These are phyloP conservation scores for Fusarium clavum DNA, from an alignment of 2,329 filamentous ascomycete species.

Conservation along the genomic window DNA sequence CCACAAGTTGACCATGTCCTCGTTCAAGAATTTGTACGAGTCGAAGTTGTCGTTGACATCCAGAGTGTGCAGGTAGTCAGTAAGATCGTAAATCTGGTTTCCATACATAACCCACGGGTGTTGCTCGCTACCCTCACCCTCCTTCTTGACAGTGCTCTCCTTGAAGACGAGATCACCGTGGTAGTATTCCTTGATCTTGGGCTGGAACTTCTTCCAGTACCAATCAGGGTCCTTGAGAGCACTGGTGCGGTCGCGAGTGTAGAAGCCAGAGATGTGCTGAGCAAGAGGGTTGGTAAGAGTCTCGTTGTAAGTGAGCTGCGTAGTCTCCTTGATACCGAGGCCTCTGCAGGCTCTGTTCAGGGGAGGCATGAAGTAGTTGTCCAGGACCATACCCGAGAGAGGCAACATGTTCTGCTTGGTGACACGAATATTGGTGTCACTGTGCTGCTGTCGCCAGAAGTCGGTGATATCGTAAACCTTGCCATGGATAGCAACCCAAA, in stretches of 20 bases:
- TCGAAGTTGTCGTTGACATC: slow-evolving; percentile 65
- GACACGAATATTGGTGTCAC: slow-evolving; percentile 74
- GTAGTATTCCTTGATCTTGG: slow-evolving; percentile 85
- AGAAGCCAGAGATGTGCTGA: slow-evolving; percentile 76
- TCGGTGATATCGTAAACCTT: slow-evolving; percentile 92
- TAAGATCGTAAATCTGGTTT: slow-evolving; percentile 85
- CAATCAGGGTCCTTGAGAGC: slow-evolving; percentile 74
- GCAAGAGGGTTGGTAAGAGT: slow-evolving; percentile 65
- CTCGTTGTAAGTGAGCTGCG: slow-evolving; percentile 72
- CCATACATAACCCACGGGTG: slow-evolving; percentile 86
- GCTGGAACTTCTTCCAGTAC: slow-evolving; percentile 81
- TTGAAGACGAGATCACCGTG: slow-evolving; percentile 87
- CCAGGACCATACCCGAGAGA: slow-evolving; percentile 82
- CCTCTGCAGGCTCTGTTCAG: slow-evolving; percentile 79
- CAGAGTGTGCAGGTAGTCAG: slow-evolving; percentile 87
- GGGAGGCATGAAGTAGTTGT: slow-evolving; percentile 87
- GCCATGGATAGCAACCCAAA: slow-evolving; percentile 87
- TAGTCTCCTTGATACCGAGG: slow-evolving; percentile 70
- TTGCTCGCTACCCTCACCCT: slow-evolving; percentile 72
- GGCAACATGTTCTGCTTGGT: slow-evolving; percentile 75
- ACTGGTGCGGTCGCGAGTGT: slow-evolving; percentile 64
- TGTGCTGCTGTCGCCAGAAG: slow-evolving; percentile 88
- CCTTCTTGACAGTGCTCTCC: slow-evolving; percentile 65
- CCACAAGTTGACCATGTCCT: slow-evolving; percentile 73
- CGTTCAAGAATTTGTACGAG: slow-evolving; percentile 78